Conservation (phyloP, 176 grass and related monocot species). For the Chloris gayana region DNA sequence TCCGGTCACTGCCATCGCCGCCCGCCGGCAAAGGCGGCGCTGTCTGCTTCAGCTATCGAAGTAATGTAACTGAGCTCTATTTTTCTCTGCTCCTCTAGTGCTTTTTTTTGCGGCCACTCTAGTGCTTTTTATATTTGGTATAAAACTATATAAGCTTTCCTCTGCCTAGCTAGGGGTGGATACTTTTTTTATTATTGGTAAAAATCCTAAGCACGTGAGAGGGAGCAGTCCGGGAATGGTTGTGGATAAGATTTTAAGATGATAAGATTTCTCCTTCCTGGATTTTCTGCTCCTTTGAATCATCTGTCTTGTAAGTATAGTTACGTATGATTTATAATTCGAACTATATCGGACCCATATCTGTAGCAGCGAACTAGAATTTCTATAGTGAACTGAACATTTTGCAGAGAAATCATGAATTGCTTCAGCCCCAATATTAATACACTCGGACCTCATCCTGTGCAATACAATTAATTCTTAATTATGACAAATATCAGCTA, state of each 20-base stretch:
- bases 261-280: neutral
- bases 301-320: too few relatives aligned
- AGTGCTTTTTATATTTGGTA: neutral
- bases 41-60: conserved; percentile 11
- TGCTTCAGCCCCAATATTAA: too few relatives aligned
- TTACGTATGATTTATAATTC: too few relatives aligned
- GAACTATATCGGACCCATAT: too few relatives aligned
- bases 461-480: too few relatives aligned
- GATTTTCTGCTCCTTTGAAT: too few relatives aligned
- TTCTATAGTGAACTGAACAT: too few relatives aligned
- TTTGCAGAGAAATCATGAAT: too few relatives aligned
- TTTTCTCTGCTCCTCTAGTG: neutral
- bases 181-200: neutral
- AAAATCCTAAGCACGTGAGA: neutral
- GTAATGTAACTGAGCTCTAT: neutral
- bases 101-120: neutral
- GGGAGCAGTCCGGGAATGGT: neutral
- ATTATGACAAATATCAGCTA: too few relatives aligned
- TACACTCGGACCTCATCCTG: too few relatives aligned
- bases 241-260: conserved; percentile 18
- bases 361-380: too few relatives aligned
- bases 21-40: neutral
- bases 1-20: neutral
- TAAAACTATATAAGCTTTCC: too few relatives aligned
- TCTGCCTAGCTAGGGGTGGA: neutral